Percentiles rank a stretch among this genome's conserved stretches.
Evolutionary conservation across 352 stramenopile species (phyloP).

Genomic region (Phytophthora pluvialis): DNA sequence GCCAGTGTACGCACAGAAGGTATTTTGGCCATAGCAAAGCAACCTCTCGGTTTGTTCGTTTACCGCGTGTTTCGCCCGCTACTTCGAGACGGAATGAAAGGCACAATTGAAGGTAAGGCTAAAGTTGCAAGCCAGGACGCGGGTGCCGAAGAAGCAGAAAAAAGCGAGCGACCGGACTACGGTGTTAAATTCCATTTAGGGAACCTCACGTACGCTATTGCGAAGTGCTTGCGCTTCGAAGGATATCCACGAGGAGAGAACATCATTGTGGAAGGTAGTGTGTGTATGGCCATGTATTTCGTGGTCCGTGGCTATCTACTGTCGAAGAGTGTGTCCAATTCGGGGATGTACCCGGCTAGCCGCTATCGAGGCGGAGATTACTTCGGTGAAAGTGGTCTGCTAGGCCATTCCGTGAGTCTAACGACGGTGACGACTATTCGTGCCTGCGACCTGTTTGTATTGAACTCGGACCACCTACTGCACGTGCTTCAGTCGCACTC

Average conservation of each 20-base stretch:
- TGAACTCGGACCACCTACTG: constrained; percentile 57
- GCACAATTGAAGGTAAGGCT: neutral
- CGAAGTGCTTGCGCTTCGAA: constrained; percentile 64
- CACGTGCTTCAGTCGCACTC: constrained; percentile 42
- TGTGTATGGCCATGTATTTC: constrained; percentile 75
- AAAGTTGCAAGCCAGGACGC: constrained; percentile 3
- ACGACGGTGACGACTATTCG: constrained; percentile 59
- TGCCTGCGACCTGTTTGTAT: constrained; percentile 66
- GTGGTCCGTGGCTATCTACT: constrained; percentile 65
- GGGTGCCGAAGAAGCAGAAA: neutral
- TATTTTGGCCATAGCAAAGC: constrained; percentile 47
- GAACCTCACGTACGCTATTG: constrained; percentile 49
- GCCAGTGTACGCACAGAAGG: constrained; percentile 59
- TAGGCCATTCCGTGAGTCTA: constrained; percentile 62
- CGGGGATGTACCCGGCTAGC: constrained; percentile 50
- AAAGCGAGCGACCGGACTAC: neutral
- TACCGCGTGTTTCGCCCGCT: constrained; percentile 52
- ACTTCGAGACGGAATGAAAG: constrained; percentile 12
- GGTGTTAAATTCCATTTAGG: constrained; percentile 16
- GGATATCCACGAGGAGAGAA: constrained; percentile 65
- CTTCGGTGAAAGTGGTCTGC: constrained; percentile 60
- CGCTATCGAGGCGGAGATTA: constrained; percentile 59
- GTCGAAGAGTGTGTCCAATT: constrained; percentile 56
- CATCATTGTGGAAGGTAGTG: constrained; percentile 63
- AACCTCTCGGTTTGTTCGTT: constrained; percentile 52